These are phyloP conservation scores for Zymoseptoria crescenta DNA, from an alignment of 2,329 filamentous ascomycete species.

Conservation along the genomic window DNA sequence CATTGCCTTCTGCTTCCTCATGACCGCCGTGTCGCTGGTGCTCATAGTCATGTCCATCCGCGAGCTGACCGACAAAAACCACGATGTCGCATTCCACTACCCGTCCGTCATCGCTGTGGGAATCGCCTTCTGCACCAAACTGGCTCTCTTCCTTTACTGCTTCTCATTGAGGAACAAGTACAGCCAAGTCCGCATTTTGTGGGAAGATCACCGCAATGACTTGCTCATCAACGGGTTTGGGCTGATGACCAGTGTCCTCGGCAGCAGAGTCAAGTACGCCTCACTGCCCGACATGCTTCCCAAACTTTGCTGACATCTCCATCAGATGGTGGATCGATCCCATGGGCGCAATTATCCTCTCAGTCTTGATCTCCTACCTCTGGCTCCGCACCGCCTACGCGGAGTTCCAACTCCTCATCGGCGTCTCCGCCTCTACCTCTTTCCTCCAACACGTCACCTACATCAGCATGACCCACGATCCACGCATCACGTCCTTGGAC, in stretches of 20 bases:
- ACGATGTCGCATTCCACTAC: slow-evolving; percentile 62
- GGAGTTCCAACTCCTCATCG: slow-evolving; percentile 87
- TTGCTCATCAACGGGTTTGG: slow-evolving; percentile 88
- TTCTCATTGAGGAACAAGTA: slow-evolving; percentile 86
- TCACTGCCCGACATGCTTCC: neutral
- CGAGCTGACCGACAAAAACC: slow-evolving; percentile 51
- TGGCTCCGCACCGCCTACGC: slow-evolving; percentile 81
- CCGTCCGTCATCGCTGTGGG: slow-evolving; percentile 78
- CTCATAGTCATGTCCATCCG: slow-evolving; percentile 80
- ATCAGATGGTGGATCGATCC: slow-evolving; percentile 87
- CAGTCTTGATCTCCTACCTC: slow-evolving; percentile 64
- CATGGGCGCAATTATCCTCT: slow-evolving; percentile 78
- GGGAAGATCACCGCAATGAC: slow-evolving; percentile 96
- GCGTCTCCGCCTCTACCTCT: slow-evolving; percentile 75
- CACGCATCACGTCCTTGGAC: slow-evolving; percentile 75
- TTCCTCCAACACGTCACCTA: slow-evolving; percentile 94
- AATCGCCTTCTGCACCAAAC: slow-evolving; percentile 77
- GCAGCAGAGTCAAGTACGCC: slow-evolving; percentile 59
- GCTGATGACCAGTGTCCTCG: slow-evolving; percentile 84
- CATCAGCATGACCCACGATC: slow-evolving; percentile 83
- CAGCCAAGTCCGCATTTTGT: slow-evolving; percentile 82
- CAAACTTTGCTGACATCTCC: neutral
- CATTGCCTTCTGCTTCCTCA: slow-evolving; percentile 92
- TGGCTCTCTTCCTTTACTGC: slow-evolving; percentile 81
- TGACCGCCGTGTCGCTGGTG: slow-evolving; percentile 86